These are phyloP conservation scores for Coemansia sp. DNA, from an alignment of 192 early-diverging fungal genomes.

Conservation along the genomic window DNA sequence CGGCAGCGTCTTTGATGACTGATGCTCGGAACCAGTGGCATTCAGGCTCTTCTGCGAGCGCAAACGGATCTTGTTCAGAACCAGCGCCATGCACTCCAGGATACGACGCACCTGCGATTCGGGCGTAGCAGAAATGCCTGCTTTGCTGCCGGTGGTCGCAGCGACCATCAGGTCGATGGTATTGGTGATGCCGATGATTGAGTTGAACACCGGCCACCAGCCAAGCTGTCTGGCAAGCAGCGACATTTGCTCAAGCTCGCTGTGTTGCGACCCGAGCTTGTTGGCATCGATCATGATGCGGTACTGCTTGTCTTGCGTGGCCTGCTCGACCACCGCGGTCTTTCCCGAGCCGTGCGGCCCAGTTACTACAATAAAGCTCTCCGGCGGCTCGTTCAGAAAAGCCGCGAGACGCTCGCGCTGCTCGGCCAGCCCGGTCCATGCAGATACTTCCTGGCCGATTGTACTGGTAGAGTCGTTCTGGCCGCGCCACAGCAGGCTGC, in stretches of 20 bases:
- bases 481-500: slow-evolving; percentile 30
- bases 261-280: slow-evolving; percentile 70
- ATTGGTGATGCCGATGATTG: slow-evolving; percentile 67
- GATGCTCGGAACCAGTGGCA: not conserved
- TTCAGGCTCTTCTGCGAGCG: slow-evolving; percentile 2
- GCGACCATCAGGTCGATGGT: slow-evolving; percentile 82
- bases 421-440: slow-evolving; percentile 50
- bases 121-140: slow-evolving; percentile 76
- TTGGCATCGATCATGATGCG: slow-evolving; percentile 80
- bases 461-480: not conserved
- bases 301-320: slow-evolving; percentile 64
- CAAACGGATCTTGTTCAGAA: slow-evolving; percentile 63
- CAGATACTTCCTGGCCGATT: slow-evolving; percentile 18
- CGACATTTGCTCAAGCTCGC: slow-evolving; percentile 72
- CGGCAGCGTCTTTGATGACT: slow-evolving; percentile 19
- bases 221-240: slow-evolving; percentile 81
- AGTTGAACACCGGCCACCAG: slow-evolving; percentile 90
- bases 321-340: slow-evolving; percentile 70
- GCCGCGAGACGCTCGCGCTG: slow-evolving; percentile 41
- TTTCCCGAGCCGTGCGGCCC: slow-evolving; percentile 89
- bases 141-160: slow-evolving; percentile 87
- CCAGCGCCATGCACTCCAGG: slow-evolving; percentile 76
- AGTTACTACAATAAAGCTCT: slow-evolving; percentile 79
- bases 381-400: slow-evolving; percentile 59
- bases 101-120: slow-evolving; percentile 83